Evolutionary conservation across 176 grass and related monocot genomes (phyloP).

Genomic region (Eleusine indica): DNA sequence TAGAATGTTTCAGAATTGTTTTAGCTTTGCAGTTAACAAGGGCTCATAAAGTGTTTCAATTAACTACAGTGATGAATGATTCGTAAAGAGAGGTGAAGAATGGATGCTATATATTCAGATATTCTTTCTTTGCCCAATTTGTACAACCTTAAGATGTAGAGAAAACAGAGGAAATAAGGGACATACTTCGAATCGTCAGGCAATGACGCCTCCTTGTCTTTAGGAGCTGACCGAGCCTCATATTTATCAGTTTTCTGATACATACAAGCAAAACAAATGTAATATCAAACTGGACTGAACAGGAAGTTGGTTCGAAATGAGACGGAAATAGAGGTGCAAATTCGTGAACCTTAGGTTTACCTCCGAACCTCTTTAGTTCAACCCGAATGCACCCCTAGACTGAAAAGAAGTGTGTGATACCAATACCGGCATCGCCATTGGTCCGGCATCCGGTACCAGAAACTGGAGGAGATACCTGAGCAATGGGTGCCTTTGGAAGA

Average conservation of each 20-base stretch:
- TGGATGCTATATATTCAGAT: neutral
- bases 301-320: conserved; percentile 2
- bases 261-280: conserved; percentile 37
- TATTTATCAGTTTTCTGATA: conserved; percentile 48
- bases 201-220: conserved; percentile 44
- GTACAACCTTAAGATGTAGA: neutral
- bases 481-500: conserved; percentile 35
- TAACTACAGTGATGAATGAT: neutral
- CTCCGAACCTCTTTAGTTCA: too few species aligned
- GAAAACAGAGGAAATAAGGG: conserved; percentile 28
- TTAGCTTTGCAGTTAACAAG: conserved; percentile 10
- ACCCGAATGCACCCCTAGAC: neutral
- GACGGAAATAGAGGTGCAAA: neutral
- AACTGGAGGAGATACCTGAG: conserved; percentile 8
- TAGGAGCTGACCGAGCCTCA: conserved; percentile 23
- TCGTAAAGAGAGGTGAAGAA: neutral
- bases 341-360: too few species aligned
- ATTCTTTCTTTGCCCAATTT: neutral
- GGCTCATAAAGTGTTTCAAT: conserved; percentile 5
- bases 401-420: conserved; percentile 18
- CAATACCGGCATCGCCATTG: conserved; percentile 17
- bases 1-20: conserved; percentile 8
- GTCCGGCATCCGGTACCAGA: conserved; percentile 17
- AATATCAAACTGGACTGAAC: conserved; percentile 7
- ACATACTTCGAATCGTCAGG: conserved; percentile 46